A percentile compares a stretch with the other conserved stretches of the same genome.
These are phyloP conservation scores for Closterium sp. DNA, from an alignment of 139 green algal genomes.

Conservation along the genomic window DNA sequence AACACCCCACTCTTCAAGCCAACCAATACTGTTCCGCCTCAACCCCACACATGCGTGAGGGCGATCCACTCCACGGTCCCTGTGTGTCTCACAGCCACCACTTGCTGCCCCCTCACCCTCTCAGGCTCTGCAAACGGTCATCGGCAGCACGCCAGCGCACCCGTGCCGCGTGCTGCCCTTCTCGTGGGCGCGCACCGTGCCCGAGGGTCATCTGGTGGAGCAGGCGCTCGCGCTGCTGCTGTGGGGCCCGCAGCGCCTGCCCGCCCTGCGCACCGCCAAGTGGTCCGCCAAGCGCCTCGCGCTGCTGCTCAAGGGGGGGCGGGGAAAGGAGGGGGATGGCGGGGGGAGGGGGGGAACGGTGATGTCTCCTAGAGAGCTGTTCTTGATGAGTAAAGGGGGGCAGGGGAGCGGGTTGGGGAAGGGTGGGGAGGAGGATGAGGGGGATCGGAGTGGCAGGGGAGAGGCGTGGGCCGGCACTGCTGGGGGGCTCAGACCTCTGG, in stretches of 20 bases:
- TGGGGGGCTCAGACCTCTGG: neutral
- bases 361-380: too few relatives aligned
- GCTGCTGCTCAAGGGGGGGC: neutral
- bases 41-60: too few relatives aligned
- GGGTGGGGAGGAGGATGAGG: neutral
- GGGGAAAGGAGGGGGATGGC: neutral
- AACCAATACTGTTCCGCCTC: too few relatives aligned
- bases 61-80: too few relatives aligned
- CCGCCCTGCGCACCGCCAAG: neutral
- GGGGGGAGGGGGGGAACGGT: neutral
- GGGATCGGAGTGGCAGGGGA: neutral
- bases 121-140: too few relatives aligned
- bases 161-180: neutral
- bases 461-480: neutral
- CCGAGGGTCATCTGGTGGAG: neutral
- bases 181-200: slow-evolving; percentile 1
- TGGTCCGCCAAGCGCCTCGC: neutral
- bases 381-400: neutral
- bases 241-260: slow-evolving; percentile 7
- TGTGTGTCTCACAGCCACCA: too few relatives aligned
- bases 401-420: neutral
- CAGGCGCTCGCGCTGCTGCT: neutral
- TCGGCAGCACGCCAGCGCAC: neutral
- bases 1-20: too few relatives aligned
- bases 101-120: too few relatives aligned